Base-by-base conservation (phyloP, 768 basidiomycete genomes). In the Suillus subaureus region DNA sequence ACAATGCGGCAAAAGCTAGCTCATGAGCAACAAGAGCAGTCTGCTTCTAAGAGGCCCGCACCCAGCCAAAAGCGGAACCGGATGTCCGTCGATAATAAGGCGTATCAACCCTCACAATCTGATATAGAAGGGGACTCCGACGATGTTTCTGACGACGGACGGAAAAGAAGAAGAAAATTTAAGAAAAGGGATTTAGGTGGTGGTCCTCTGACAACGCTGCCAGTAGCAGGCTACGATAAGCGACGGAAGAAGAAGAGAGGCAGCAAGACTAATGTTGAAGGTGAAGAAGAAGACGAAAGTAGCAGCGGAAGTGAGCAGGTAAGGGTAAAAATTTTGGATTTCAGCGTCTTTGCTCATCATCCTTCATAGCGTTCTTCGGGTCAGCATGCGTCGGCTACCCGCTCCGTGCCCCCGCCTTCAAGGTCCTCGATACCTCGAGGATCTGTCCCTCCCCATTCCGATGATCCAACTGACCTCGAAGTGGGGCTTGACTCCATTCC, bases 61-160 rank as follows among this genome's bases (percentile, higher is more conserved):
- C 71, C 78, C 1, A 71, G 70, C 9, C 78, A 82, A 67, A 85
- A 81, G 72, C 85, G 87, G 31, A 83, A 83, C 69, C 86, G 89
- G 39, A 91, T 93, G 67, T 90, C 90, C 0, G 71, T 79, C 28
- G 93, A 94, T 74, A 93, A 94, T 78, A 92, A 90, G 74, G 93
- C 93, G 0, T 95, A 94, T 71, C 84, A 84, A 62, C 93, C 93
- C 23, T 77, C 86, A 1, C 74, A 75, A 63, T 90, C 88, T 9
- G 90, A 91, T 68, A 69, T 85, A 40, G 91, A 92, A 47, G 82
- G 79, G 47, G 84, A 85, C 9, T 87, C 88, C 8, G 89, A 87
- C 40, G 85, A 86, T 58, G 81, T 83, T 39, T 85, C 84, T 31
- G 85, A 82, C 37, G 80, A 79, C 61, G 87, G 82, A 65, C 82